phyloP scores from a whole-genome alignment of 495 filamentous ascomycete species.

The Aspergillus conjunctus region DNA sequence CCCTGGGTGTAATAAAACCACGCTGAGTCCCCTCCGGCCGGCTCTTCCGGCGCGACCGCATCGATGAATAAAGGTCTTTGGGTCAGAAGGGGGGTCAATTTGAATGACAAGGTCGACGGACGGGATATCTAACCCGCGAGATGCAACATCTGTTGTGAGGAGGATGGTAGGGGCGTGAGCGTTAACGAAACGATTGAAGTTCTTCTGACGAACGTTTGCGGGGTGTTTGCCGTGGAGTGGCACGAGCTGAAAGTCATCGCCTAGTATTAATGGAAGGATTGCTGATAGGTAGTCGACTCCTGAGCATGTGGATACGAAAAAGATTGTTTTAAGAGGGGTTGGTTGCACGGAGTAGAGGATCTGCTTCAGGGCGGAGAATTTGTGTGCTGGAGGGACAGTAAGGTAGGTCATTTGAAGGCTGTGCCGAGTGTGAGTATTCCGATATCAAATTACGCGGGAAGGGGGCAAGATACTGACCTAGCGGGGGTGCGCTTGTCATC shows the following conservation, averaged over 20 bases:
- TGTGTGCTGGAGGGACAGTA: conserved; percentile 69
- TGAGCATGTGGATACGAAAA: conserved; percentile 92
- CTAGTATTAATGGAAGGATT: conserved; percentile 67
- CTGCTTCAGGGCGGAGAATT: conserved; percentile 70
- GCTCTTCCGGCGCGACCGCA: conserved; percentile 92
- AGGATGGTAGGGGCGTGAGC: conserved; percentile 69
- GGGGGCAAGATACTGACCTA: conserved; percentile 37
- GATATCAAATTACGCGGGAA: neutral
- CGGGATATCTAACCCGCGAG: conserved; percentile 90
- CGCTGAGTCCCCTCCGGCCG: conserved; percentile 79
- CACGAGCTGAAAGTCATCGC: conserved; percentile 62
- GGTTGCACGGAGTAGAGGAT: conserved; percentile 70
- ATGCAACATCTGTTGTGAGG: conserved; percentile 83
- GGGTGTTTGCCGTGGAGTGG: conserved; percentile 90
- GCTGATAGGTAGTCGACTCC: conserved; percentile 91
- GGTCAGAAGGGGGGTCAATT: conserved; percentile 87
- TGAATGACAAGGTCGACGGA: conserved; percentile 93
- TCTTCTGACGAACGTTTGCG: conserved; percentile 75
- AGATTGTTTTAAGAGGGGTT: conserved; percentile 77
- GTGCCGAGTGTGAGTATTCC: conserved; percentile 17
- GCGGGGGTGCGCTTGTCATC: conserved; percentile 88
- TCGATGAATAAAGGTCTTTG: conserved; percentile 93
- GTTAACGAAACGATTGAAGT: conserved; percentile 76
- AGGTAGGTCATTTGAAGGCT: conserved; percentile 90
- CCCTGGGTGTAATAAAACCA: conserved; percentile 80